phyloP scores from a whole-genome alignment of 768 basidiomycete genomes.

The Serendipita vermifera region DNA sequence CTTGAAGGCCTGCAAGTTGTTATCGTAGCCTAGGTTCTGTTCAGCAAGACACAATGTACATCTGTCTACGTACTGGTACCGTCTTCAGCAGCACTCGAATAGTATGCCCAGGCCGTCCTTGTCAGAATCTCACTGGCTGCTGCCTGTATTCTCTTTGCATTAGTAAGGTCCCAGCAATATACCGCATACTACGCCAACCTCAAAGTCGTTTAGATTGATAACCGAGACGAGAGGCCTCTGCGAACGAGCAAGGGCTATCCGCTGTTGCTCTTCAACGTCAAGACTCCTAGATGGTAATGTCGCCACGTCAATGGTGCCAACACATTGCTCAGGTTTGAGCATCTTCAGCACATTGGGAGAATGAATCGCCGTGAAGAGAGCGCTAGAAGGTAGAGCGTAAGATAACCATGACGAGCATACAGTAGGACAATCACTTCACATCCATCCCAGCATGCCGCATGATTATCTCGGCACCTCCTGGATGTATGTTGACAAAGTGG shows the following conservation, averaged over 20 bases:
- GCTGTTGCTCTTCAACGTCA: constrained; percentile 26
- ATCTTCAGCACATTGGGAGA: constrained; percentile 67
- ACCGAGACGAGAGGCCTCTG: constrained; percentile 59
- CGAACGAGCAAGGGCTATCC: constrained; percentile 48
- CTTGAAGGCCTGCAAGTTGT: constrained; percentile 69
- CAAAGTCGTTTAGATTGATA: constrained; percentile 68
- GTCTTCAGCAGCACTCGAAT: constrained; percentile 90
- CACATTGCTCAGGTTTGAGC: constrained; percentile 54
- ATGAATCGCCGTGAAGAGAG: constrained; percentile 69
- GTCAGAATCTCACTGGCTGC: constrained; percentile 62
- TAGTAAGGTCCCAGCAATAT: constrained; percentile 6
- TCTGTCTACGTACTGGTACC: constrained; percentile 46
- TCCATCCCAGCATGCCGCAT: constrained; percentile 52
- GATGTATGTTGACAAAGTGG: constrained; percentile 41
- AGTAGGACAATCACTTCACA: constrained; percentile 30
- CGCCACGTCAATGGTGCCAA: constrained; percentile 47
- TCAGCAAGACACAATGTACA: constrained; percentile 14
- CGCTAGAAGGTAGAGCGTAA: constrained; percentile 26
- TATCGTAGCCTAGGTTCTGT: constrained; percentile 35
- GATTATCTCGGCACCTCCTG: constrained; percentile 73
- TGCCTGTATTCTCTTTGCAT: constrained; percentile 31
- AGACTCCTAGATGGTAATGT: constrained; percentile 26
- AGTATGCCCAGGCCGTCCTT: constrained; percentile 70
- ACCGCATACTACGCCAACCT: constrained; percentile 33
- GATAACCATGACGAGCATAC: background rate